Conservation (phyloP, 2,329 filamentous ascomycete genomes). For the Nectriaceae sp. region DNA sequence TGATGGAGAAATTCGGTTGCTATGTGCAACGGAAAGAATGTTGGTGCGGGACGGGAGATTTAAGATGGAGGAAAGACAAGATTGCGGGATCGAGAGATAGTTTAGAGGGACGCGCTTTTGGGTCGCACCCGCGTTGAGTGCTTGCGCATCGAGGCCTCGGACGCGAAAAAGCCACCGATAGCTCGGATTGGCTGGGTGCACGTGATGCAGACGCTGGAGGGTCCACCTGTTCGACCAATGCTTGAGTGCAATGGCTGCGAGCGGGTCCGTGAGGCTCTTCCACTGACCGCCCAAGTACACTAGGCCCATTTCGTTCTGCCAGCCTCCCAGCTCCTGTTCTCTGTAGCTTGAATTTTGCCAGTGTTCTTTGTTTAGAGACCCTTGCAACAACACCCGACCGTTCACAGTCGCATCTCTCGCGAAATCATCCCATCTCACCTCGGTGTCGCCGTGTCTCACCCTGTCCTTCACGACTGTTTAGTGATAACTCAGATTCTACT, state of each 20-base stretch:
- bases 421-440: background rate
- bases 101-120: background rate
- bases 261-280: background rate
- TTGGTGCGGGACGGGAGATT: slow-evolving; percentile 7
- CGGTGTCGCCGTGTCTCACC: background rate
- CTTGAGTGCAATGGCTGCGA: background rate
- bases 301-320: background rate
- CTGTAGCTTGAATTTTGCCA: background rate
- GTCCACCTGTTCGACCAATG: no score
- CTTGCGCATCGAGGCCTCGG: background rate
- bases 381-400: background rate
- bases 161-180: slow-evolving; percentile 5
- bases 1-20: background rate
- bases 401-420: background rate
- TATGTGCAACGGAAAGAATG: background rate
- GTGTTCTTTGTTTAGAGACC: background rate
- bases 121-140: slow-evolving; percentile 1
- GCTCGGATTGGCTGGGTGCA: no score
- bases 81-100: background rate
- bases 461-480: background rate
- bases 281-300: background rate
- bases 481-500: background rate
- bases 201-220: no score
- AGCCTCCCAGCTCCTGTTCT: background rate
- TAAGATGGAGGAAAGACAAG: slow-evolving; percentile 4